These are phyloP conservation scores for Cornus suecica DNA, from an alignment of 148 eudicot species.

Conservation along the genomic window DNA sequence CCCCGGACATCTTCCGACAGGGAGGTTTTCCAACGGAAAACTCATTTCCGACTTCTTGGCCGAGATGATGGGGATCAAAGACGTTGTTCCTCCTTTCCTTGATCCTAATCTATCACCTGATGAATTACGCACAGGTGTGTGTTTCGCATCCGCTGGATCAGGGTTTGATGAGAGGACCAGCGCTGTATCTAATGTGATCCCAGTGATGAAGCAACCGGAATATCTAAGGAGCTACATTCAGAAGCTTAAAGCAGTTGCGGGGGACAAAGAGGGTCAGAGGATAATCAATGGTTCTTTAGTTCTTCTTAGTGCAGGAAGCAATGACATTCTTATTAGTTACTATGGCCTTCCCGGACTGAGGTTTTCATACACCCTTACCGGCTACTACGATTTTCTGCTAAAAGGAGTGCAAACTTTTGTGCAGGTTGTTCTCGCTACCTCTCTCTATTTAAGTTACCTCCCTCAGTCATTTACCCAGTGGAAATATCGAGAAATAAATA, in stretches of 20 bases:
- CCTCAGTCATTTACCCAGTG: no score
- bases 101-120: conserved; percentile 28
- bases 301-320: conserved; percentile 43
- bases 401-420: conserved; percentile 30
- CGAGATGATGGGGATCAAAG: conserved; percentile 28
- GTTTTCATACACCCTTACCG: conserved; percentile 24
- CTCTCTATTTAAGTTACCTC: no score
- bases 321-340: conserved; percentile 51
- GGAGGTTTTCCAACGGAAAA: conserved; percentile 48
- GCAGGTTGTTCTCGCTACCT: conserved; percentile 32
- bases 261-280: conserved; percentile 14
- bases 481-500: no score
- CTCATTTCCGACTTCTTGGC: conserved; percentile 29
- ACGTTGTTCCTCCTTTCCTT: conserved; percentile 32
- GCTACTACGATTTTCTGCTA: conserved; percentile 44
- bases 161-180: conserved; percentile 41
- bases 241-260: conserved; percentile 25
- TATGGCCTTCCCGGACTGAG: conserved; percentile 44
- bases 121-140: conserved; percentile 36
- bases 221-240: conserved; percentile 13
- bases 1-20: conserved; percentile 47
- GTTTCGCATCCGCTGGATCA: conserved; percentile 47
- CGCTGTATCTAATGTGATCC: conserved; percentile 6
- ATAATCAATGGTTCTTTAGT: conserved; percentile 25
- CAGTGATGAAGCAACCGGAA: conserved; percentile 23